These are phyloP conservation scores for Mycena albidolilacea DNA, from an alignment of 768 basidiomycete genomes.

Conservation along the genomic window DNA sequence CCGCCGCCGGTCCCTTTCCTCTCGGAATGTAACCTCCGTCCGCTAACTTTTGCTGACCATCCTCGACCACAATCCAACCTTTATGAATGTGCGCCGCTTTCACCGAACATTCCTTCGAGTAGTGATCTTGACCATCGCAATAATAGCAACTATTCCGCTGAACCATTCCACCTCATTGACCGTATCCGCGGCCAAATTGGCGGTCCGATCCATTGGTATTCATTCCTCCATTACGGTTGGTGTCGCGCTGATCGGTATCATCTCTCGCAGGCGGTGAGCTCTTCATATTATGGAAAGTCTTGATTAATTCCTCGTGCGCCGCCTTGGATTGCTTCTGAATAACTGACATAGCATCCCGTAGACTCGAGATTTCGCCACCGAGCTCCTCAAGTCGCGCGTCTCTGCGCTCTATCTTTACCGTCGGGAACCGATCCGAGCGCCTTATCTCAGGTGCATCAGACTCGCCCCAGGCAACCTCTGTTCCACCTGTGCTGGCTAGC, in stretches of 20 bases:
- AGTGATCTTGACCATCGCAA: no score
- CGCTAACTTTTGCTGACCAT: no score
- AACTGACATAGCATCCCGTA: conserved; percentile 17
- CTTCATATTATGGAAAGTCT: conserved; percentile 2
- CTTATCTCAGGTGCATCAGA: not conserved
- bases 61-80: no score
- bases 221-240: not conserved
- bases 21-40: no score
- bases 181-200: conserved; percentile 7
- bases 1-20: no score
- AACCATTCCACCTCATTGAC: not conserved
- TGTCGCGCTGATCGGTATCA: conserved; percentile 15
- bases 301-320: conserved; percentile 30
- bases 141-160: conserved; percentile 17
- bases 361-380: conserved; percentile 11
- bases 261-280: not conserved
- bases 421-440: conserved; percentile 15
- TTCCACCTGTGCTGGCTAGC: conserved; percentile 6
- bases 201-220: conserved; percentile 13
- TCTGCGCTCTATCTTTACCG: conserved; percentile 21
- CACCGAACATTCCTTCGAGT: no score
- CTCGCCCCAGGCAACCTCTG: not conserved
- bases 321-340: conserved; percentile 13
- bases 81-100: no score
- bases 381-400: conserved; percentile 24